Conservation (phyloP, 2,329 filamentous ascomycete species). For the Coniosporium tulheliwenetii region DNA sequence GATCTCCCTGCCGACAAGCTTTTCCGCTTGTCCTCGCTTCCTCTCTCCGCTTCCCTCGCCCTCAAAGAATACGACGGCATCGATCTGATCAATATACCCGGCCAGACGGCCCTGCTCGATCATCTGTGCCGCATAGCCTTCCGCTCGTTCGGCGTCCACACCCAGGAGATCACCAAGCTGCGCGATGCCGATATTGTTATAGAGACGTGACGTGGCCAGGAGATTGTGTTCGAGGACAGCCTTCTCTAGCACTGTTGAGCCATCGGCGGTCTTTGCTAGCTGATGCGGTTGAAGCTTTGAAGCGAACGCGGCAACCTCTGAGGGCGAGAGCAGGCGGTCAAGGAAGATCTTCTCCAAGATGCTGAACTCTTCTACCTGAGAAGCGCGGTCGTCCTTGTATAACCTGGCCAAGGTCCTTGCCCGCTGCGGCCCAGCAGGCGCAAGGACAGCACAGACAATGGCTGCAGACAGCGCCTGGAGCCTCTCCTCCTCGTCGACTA, state of each 20-base stretch:
- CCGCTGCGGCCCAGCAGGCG: slow-evolving; percentile 74
- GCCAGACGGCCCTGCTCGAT: slow-evolving; percentile 82
- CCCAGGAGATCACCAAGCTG: slow-evolving; percentile 64
- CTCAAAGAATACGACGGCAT: slow-evolving; percentile 76
- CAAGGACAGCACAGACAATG: slow-evolving; percentile 82
- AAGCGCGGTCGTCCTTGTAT: slow-evolving; percentile 83
- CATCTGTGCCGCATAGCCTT: slow-evolving; percentile 87
- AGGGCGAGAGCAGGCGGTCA: slow-evolving; percentile 63
- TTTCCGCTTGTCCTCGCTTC: slow-evolving; percentile 47
- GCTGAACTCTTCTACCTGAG: slow-evolving; percentile 59
- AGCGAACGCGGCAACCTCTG: slow-evolving; percentile 79
- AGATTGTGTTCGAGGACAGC: slow-evolving; percentile 95
- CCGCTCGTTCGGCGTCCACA: slow-evolving; percentile 64
- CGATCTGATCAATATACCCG: slow-evolving; percentile 89
- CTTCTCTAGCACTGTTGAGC: slow-evolving; percentile 80
- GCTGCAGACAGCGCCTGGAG: slow-evolving; percentile 72
- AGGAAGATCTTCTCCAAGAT: slow-evolving; percentile 98
- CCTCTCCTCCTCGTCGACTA: slow-evolving; percentile 76
- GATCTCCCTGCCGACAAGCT: slow-evolving; percentile 51
- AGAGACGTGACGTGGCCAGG: slow-evolving; percentile 55
- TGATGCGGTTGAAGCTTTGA: slow-evolving; percentile 72
- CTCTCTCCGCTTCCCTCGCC: slow-evolving; percentile 55
- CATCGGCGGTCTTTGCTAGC: slow-evolving; percentile 76
- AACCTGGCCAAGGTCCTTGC: slow-evolving; percentile 66
- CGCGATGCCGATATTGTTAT: slow-evolving; percentile 39